Conservation (phyloP, 164 flowering plant species). For the Buxus sempervirens region DNA sequence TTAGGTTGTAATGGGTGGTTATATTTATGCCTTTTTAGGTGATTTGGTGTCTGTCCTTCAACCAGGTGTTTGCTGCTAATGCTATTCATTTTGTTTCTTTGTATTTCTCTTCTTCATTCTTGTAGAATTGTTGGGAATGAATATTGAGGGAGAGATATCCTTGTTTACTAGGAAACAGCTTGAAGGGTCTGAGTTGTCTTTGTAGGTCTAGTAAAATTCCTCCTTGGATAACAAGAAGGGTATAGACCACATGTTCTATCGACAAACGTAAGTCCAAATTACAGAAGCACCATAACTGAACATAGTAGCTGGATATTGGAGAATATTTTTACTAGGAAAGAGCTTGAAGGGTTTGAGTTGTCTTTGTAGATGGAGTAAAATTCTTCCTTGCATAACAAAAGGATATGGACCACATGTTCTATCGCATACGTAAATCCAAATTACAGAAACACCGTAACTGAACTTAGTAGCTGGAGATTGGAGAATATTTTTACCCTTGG, state of each 20-base stretch:
- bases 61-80: too few species aligned
- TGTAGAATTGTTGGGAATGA: neutral
- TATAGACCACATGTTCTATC: neutral
- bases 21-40: too few species aligned
- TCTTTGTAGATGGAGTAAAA: neutral
- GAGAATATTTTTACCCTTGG: constrained; percentile 1
- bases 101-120: too few species aligned
- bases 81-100: too few species aligned
- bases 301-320: neutral
- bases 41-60: too few species aligned
- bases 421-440: neutral
- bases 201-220: neutral
- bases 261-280: neutral
- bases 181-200: neutral
- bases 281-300: neutral
- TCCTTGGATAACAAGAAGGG: neutral
- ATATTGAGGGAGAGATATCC: too few species aligned
- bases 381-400: neutral
- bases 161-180: neutral
- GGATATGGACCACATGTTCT: neutral
- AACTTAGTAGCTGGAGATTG: neutral
- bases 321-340: neutral
- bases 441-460: neutral
- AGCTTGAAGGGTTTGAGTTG: neutral
- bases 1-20: too few species aligned